A percentile compares a stretch with the other conserved stretches of the same genome.
phyloP scores from a whole-genome alignment of 2,329 filamentous ascomycete species.

The Blastomyces emzantsi region DNA sequence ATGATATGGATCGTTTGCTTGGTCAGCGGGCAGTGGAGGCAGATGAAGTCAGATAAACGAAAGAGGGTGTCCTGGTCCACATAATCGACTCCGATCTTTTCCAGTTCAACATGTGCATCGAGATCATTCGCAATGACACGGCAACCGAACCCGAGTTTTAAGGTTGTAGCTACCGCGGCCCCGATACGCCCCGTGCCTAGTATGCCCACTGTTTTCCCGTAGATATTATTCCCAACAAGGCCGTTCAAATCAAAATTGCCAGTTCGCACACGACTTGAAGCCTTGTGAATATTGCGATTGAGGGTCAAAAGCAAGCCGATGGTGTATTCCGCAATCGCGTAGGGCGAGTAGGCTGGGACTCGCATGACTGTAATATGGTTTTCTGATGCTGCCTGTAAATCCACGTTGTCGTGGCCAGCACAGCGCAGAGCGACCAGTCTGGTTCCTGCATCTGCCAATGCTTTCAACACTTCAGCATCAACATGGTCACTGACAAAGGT shows the following conservation, averaged over 20 bases:
- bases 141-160: conserved; percentile 55
- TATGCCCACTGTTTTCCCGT: conserved; percentile 58
- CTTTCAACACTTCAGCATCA: conserved; percentile 42
- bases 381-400: conserved; percentile 47
- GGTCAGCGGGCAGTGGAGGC: conserved; percentile 57
- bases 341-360: conserved; percentile 59
- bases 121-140: conserved; percentile 53
- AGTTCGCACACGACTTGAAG: conserved; percentile 59
- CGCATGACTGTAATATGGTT: conserved; percentile 55
- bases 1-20: conserved; percentile 53
- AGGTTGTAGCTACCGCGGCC: conserved; percentile 51
- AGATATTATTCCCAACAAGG: conserved; percentile 48
- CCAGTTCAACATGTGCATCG: conserved; percentile 43
- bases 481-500: conserved; percentile 60
- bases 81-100: conserved; percentile 42
- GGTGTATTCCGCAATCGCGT: conserved; percentile 61
- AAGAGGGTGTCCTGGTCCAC: conserved; percentile 48
- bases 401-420: conserved; percentile 60
- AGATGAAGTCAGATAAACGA: conserved; percentile 51
- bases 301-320: conserved; percentile 59
- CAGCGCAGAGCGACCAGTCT: conserved; percentile 56
- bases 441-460: conserved; percentile 44
- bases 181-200: conserved; percentile 59
- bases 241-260: conserved; percentile 60
- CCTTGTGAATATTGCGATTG: conserved; percentile 58